Evolutionary conservation across 1,139 yeast genomes (phyloP).

Genomic region (Blastobotrys buckinghamii): DNA sequence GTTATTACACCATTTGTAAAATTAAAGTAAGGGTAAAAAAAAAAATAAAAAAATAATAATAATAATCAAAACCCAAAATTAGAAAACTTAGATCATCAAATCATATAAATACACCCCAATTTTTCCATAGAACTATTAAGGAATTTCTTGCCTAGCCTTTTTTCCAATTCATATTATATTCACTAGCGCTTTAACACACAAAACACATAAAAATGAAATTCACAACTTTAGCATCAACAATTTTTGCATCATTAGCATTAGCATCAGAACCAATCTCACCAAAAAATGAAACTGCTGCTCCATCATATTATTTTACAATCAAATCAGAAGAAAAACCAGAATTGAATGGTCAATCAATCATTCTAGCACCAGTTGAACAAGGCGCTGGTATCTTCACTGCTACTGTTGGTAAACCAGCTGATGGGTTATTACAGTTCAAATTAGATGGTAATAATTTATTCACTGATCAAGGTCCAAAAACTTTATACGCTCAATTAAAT

Average conservation of each 20-base stretch:
- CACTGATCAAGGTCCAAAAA: background rate
- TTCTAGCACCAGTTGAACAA: background rate
- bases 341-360: constrained; percentile 1
- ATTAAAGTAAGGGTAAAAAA: too few relatives aligned
- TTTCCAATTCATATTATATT: too few relatives aligned
- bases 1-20: too few relatives aligned
- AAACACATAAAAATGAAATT: background rate
- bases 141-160: too few relatives aligned
- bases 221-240: background rate
- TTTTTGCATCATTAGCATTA: background rate
- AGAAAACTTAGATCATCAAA: too few relatives aligned
- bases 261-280: background rate
- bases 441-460: background rate
- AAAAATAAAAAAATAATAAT: too few relatives aligned
- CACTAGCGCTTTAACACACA: too few relatives aligned
- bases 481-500: constrained; percentile 5
- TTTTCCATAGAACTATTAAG: too few relatives aligned
- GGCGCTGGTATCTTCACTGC: constrained; percentile 3
- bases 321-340: constrained; percentile 2
- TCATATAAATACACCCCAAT: too few relatives aligned
- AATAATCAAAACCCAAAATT: too few relatives aligned
- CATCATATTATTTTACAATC: background rate
- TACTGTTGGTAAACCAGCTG: background rate
- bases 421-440: background rate
- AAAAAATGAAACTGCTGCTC: background rate